Conservation (phyloP, 257 asterid genomes). For the Nicotiana tabacum region DNA sequence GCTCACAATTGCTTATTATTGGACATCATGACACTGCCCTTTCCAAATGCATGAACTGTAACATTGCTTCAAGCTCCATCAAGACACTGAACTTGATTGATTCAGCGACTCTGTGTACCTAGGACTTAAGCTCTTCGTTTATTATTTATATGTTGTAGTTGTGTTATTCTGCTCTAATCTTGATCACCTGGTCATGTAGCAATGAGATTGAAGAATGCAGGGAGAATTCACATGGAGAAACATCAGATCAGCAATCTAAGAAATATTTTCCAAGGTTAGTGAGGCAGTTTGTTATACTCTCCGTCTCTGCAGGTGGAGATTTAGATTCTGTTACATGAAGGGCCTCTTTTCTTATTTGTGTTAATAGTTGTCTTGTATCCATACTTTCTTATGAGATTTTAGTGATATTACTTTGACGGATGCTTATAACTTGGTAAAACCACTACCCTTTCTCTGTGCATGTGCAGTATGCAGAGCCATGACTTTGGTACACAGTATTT, state of each 20-base stretch:
- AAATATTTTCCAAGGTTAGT: constrained; percentile 17
- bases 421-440: background rate
- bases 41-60: background rate
- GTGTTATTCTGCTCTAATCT: constrained; percentile 1
- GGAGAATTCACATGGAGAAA: background rate
- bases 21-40: background rate
- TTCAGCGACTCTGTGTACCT: background rate
- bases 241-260: background rate
- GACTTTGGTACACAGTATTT: background rate
- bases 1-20: background rate
- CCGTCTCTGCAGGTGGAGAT: background rate
- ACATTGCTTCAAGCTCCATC: background rate
- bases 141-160: background rate
- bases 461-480: background rate
- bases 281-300: background rate
- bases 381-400: background rate
- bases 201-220: constrained; percentile 2
- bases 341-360: background rate
- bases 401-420: background rate
- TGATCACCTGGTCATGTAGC: constrained; percentile 9
- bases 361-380: background rate
- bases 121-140: background rate
- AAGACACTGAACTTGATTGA: background rate
- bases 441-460: background rate
- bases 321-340: background rate